Percentiles rank a stretch among this genome's conserved stretches.
phyloP scores from a whole-genome alignment of 495 filamentous ascomycete species.

The Neurospora discreta region DNA sequence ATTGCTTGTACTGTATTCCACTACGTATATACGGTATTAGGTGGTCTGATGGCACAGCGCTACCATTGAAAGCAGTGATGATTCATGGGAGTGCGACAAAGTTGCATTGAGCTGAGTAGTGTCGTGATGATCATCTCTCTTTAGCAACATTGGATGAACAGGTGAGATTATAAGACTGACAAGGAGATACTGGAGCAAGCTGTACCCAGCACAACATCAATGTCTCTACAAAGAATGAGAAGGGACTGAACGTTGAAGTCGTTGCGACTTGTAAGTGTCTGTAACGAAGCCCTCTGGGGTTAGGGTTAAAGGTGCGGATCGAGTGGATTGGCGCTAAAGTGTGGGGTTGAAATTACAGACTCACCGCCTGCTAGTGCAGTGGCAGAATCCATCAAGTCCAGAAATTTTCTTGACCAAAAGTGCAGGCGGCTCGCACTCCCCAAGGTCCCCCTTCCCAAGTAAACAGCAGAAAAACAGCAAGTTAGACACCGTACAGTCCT shows the following conservation, averaged over 20 bases:
- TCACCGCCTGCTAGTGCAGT: slow-evolving; percentile 7
- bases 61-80: neutral
- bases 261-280: neutral
- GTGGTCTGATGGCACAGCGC: neutral
- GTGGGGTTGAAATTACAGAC: neutral
- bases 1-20: neutral
- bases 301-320: neutral
- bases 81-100: neutral
- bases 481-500: neutral
- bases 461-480: neutral
- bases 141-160: neutral
- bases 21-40: neutral
- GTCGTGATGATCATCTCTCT: neutral
- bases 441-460: neutral
- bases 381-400: slow-evolving; percentile 9
- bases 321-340: neutral
- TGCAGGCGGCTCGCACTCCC: neutral
- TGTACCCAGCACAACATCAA: neutral
- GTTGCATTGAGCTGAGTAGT: neutral
- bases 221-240: neutral
- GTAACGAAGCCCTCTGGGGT: neutral
- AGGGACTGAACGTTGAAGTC: neutral
- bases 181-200: neutral
- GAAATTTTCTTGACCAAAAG: slow-evolving; percentile 13
- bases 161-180: neutral